These are phyloP conservation scores for Aristolochia contorta DNA, from an alignment of 164 flowering plant genomes.

Conservation along the genomic window DNA sequence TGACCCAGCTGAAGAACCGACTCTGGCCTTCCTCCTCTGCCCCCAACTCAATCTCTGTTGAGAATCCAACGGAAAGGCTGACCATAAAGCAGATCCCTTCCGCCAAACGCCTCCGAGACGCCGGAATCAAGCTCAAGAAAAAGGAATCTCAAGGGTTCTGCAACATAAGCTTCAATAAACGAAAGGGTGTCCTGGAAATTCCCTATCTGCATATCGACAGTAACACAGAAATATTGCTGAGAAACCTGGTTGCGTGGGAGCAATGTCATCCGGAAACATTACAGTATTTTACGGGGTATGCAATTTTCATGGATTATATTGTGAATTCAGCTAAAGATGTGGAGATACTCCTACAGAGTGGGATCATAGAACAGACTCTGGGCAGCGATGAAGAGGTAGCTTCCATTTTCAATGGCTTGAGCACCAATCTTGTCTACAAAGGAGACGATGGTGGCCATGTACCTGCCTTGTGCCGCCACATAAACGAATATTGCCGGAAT, in stretches of 20 bases:
- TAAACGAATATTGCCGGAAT: not conserved
- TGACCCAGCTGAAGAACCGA: not conserved
- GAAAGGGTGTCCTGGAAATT: constrained; percentile 32
- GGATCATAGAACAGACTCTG: constrained; percentile 32
- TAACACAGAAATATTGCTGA: constrained; percentile 25
- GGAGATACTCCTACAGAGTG: constrained; percentile 21
- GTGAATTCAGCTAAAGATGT: constrained; percentile 41
- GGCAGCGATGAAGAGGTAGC: constrained; percentile 54
- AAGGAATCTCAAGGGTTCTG: constrained; percentile 29
- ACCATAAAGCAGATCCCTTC: not conserved
- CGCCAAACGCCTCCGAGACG: not conserved
- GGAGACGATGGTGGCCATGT: not conserved
- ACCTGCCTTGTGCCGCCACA: not conserved
- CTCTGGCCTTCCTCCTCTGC: not conserved
- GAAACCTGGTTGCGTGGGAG: constrained; percentile 50
- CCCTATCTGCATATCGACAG: constrained; percentile 34
- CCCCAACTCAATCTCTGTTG: not conserved
- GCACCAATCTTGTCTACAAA: constrained; percentile 11
- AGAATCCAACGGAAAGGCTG: not conserved
- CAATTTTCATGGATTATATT: constrained; percentile 47
- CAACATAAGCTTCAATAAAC: constrained; percentile 16
- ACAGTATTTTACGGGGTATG: constrained; percentile 31
- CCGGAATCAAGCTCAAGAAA: constrained; percentile 29
- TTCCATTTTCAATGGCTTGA: constrained; percentile 35
- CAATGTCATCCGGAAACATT: constrained; percentile 36